Evolutionary conservation across 2,329 filamentous ascomycete genomes (phyloP).

Genomic region (Penicillium capsulatum): DNA sequence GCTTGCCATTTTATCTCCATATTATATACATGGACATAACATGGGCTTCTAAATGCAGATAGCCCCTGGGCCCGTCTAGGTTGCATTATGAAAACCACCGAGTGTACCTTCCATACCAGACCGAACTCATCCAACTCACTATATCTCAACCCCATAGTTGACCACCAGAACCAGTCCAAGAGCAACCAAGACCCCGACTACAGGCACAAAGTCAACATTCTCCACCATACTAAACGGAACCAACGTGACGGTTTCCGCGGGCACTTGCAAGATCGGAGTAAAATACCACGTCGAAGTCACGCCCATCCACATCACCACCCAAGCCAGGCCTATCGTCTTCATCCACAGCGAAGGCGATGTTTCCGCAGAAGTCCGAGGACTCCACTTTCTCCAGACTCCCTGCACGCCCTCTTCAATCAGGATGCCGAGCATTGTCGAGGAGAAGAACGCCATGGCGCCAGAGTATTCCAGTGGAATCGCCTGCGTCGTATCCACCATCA

Average conservation of each 20-base stretch:
- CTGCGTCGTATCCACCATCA: constrained; percentile 12
- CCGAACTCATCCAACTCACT: too few relatives aligned
- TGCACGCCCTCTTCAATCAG: constrained; percentile 30
- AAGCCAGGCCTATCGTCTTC: constrained; percentile 2
- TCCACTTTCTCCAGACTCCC: constrained; percentile 14
- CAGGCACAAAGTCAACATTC: background rate
- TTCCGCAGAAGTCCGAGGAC: too few relatives aligned
- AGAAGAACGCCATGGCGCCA: constrained; percentile 24
- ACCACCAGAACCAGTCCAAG: too few relatives aligned
- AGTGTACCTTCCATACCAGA: too few relatives aligned
- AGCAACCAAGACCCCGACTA: background rate
- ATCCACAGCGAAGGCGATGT: constrained; percentile 1
- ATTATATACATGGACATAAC: too few relatives aligned
- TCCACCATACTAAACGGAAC: constrained; percentile 8
- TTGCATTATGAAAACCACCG: too few relatives aligned
- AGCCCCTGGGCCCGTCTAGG: too few relatives aligned
- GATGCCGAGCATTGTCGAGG: constrained; percentile 20
- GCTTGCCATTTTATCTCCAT: too few relatives aligned
- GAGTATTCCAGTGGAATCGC: constrained; percentile 14
- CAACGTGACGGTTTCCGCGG: constrained; percentile 2
- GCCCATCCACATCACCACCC: constrained; percentile 9
- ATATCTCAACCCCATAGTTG: too few relatives aligned
- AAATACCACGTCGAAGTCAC: constrained; percentile 11
- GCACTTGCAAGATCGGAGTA: constrained; percentile 7
- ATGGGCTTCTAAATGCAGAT: too few relatives aligned